Base-by-base conservation (phyloP, 2,329 filamentous ascomycete genomes). In the Calonectria hongkongensis region DNA sequence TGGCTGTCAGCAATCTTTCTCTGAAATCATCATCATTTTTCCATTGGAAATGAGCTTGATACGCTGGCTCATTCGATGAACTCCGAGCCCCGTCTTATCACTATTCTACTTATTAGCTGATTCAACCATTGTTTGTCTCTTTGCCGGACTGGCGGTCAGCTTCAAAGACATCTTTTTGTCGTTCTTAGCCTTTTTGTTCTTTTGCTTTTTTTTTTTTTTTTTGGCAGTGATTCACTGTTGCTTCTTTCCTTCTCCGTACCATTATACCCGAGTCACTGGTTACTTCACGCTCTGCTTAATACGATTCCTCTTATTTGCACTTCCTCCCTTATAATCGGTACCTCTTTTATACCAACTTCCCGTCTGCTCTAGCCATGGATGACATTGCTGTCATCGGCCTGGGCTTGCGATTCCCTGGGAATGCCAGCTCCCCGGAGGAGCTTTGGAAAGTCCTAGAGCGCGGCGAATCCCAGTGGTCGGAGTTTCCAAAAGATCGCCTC, bases 321-420 rank as follows among this genome's bases (percentile, higher is more conserved):
- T 13, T 13, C 10, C 12, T 10, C 18, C 9, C n/a, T 25, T 27
- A 33, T 39, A 4, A 33, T 10, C 15, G 25, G 33, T 21, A 16
- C 47, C 4, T 27, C n/a, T 10, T 47, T 21, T 63, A n/a, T 10
- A 27, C 33, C 15, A 41, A 12, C 4, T 28, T 30, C n/a, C 36
- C 30, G 30, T 30, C 21, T 9, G n/a, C 51, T 6, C 21, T 36
- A 60, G 21, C 51, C 12, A 82, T 80, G 75, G 85, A 87, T n/a
- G 87, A 88, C 63, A 86, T 90, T 62, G 89, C 88, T 3, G 83
- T 91, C 13, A 81, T 90, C 39, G 89, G 89, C 18, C 82, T 90
- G 70, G 87, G 86, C 10, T 85, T 89, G 45, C 84, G 87, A 7
- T 89, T 90, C 56, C 88, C 89, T 2, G 88, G 88, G 7, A 81